phyloP scores from a whole-genome alignment of 495 filamentous ascomycete species.

The Xylaria sp. region DNA sequence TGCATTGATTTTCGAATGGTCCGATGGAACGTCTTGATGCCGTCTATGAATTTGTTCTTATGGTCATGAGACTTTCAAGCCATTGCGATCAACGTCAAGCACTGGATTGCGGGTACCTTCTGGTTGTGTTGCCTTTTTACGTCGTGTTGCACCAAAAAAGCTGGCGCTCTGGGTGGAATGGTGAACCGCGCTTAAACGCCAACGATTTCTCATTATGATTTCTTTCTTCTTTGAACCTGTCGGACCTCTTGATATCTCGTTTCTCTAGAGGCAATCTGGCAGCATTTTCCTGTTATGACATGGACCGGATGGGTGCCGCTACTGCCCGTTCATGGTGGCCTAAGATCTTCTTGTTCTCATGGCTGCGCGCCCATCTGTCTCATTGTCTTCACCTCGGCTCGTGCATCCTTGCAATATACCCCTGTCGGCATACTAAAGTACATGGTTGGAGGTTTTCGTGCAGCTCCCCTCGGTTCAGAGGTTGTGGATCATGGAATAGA shows the following conservation, averaged over 20 bases:
- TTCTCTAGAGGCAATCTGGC: conserved; percentile 23
- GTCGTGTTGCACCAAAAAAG: conserved; percentile 32
- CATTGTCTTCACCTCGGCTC: conserved; percentile 20
- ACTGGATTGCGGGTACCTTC: conserved; percentile 16
- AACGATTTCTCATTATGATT: conserved; percentile 24
- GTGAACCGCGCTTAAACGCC: conserved; percentile 25
- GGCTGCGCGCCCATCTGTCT: conserved; percentile 1
- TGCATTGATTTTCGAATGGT: conserved; percentile 32
- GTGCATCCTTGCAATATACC: conserved; percentile 28
- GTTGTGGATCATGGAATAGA: conserved; percentile 26
- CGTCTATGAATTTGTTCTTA: conserved; percentile 31
- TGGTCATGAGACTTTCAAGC: conserved; percentile 24
- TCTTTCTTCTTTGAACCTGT: conserved; percentile 25
- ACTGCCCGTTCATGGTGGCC: conserved; percentile 2
- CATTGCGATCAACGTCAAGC: conserved; percentile 21
- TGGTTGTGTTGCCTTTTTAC: conserved; percentile 28
- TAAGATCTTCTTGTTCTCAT: conserved; percentile 22
- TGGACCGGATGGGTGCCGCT: not conserved
- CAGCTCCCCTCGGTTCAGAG: conserved; percentile 21
- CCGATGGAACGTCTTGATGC: conserved; percentile 30
- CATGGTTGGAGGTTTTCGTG: conserved; percentile 29
- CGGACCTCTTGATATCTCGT: conserved; percentile 14
- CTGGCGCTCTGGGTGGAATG: conserved; percentile 28
- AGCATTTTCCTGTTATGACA: conserved; percentile 22
- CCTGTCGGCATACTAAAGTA: conserved; percentile 26